These are phyloP conservation scores for Butyriboletus regius DNA, from an alignment of 1,284 basidiomycete genomes.

Conservation along the genomic window DNA sequence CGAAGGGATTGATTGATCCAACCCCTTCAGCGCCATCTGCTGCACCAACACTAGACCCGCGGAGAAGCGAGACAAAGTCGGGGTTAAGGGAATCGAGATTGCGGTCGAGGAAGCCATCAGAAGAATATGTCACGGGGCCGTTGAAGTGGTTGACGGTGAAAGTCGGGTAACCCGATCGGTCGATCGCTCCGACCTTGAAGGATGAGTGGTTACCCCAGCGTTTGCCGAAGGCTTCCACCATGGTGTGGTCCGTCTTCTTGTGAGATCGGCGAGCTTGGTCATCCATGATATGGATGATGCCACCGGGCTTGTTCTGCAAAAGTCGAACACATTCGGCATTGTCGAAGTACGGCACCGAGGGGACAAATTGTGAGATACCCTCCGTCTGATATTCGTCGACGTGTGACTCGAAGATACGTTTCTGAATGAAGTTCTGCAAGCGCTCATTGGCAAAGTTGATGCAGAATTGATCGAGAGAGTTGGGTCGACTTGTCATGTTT, in stretches of 20 bases:
- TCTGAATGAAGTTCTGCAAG: slow-evolving; percentile 78
- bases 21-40: slow-evolving; percentile 51
- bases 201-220: slow-evolving; percentile 89
- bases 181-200: slow-evolving; percentile 73
- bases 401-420: slow-evolving; percentile 71
- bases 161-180: slow-evolving; percentile 74
- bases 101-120: slow-evolving; percentile 80
- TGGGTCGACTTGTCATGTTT: slow-evolving; percentile 74
- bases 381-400: slow-evolving; percentile 78
- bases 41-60: slow-evolving; percentile 45
- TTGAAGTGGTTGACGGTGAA: slow-evolving; percentile 92
- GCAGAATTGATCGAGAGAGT: slow-evolving; percentile 92
- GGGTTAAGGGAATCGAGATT: slow-evolving; percentile 88
- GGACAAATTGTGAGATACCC: slow-evolving; percentile 68
- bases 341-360: slow-evolving; percentile 78
- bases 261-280: slow-evolving; percentile 82
- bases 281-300: slow-evolving; percentile 94
- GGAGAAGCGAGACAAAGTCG: slow-evolving; percentile 84
- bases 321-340: slow-evolving; percentile 86
- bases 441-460: slow-evolving; percentile 94
- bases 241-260: slow-evolving; percentile 88
- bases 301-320: slow-evolving; percentile 80
- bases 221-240: slow-evolving; percentile 91
- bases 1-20: slow-evolving; percentile 83
- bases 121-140: slow-evolving; percentile 84